These are phyloP conservation scores for Xylaria sp. DNA, from an alignment of 2,329 filamentous ascomycete genomes.

Conservation along the genomic window DNA sequence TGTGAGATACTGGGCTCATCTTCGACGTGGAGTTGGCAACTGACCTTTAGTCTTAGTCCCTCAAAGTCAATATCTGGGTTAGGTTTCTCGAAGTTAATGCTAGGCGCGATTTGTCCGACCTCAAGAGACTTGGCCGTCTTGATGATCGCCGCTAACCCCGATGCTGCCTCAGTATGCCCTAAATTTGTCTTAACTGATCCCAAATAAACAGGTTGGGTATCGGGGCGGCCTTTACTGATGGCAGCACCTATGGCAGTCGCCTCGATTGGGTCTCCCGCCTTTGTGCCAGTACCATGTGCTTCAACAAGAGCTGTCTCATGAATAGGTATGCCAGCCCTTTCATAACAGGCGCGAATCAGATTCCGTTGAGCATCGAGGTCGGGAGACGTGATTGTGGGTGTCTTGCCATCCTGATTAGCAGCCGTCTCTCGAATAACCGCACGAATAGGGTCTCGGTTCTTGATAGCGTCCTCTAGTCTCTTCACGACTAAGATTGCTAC, in stretches of 20 bases:
- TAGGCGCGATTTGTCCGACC: constrained; percentile 44
- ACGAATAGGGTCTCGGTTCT: constrained; percentile 49
- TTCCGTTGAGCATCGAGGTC: constrained; percentile 51
- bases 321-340: constrained; percentile 45
- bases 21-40: not conserved
- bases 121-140: constrained; percentile 46
- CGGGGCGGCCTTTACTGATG: constrained; percentile 10
- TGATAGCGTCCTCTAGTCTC: constrained; percentile 22
- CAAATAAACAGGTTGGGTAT: constrained; percentile 26
- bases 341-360: constrained; percentile 51
- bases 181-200: constrained; percentile 49
- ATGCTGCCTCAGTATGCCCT: constrained; percentile 49
- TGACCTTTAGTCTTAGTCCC: constrained; percentile 24
- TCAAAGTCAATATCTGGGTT: constrained; percentile 37
- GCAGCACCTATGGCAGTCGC: constrained; percentile 31
- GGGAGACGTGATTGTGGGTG: constrained; percentile 59
- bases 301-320: constrained; percentile 41
- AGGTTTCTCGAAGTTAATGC: constrained; percentile 38
- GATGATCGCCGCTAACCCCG: constrained; percentile 46
- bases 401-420: constrained; percentile 57
- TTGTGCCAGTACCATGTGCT: constrained; percentile 47
- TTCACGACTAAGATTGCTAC: constrained; percentile 29
- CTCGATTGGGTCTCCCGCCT: constrained; percentile 46
- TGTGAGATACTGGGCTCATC: not conserved
- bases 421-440: constrained; percentile 54